Evolutionary conservation across 257 asterid species (phyloP).

Genomic region (Jaltomata sinuosa): DNA sequence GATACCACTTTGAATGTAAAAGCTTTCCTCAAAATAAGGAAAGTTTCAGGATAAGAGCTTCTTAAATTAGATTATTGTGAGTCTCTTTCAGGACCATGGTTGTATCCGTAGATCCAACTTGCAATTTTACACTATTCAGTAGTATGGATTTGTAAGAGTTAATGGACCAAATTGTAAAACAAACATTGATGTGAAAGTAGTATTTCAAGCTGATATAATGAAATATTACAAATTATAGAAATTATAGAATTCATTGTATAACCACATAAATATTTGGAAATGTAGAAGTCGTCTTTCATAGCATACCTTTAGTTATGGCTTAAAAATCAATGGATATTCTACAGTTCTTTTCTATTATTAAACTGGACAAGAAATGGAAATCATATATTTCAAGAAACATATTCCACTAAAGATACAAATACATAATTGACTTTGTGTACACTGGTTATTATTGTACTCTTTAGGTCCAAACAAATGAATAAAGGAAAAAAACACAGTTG

Average conservation of each 20-base stretch:
- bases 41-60: not conserved
- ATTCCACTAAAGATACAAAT: not conserved
- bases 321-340: not conserved
- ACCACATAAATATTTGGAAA: not conserved
- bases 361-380: not conserved
- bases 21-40: constrained; percentile 36
- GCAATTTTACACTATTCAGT: not conserved
- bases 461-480: not conserved
- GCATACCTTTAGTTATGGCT: not conserved
- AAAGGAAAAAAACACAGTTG: not conserved
- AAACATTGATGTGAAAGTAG: not conserved
- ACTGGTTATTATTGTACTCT: not conserved
- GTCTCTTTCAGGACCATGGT: not conserved
- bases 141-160: not conserved
- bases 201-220: not conserved
- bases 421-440: not conserved
- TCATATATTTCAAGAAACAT: not conserved
- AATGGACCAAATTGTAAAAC: not conserved
- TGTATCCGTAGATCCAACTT: not conserved
- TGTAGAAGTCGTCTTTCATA: not conserved
- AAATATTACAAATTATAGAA: not conserved
- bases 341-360: not conserved
- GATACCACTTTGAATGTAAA: constrained; percentile 4
- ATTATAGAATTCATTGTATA: not conserved
- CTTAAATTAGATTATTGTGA: not conserved